These are phyloP conservation scores for Trametes sanguinea DNA, from an alignment of 768 basidiomycete species.

Conservation along the genomic window DNA sequence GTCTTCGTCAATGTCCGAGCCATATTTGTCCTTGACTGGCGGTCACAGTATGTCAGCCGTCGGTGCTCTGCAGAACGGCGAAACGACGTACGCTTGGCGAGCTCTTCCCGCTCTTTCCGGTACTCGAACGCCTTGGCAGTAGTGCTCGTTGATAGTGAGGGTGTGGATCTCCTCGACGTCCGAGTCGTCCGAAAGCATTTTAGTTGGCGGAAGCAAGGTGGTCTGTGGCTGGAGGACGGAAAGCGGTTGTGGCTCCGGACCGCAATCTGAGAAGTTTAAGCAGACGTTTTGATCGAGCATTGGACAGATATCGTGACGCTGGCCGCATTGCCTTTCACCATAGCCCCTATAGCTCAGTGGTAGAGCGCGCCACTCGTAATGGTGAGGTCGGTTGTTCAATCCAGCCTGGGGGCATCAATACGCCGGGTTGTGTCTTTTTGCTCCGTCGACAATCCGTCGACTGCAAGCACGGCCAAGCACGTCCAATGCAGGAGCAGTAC, in stretches of 20 bases:
- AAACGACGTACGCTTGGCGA: slow-evolving; percentile 62
- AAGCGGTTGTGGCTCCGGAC: too few species aligned
- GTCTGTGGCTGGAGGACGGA: too few species aligned
- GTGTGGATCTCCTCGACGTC: slow-evolving; percentile 46
- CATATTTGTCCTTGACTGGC: slow-evolving; percentile 85
- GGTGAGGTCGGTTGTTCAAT: slow-evolving; percentile 18
- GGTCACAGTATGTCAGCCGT: neutral
- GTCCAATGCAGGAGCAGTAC: too few species aligned
- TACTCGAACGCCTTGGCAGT: slow-evolving; percentile 81
- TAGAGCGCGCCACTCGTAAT: slow-evolving; percentile 18
- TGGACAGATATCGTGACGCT: too few species aligned
- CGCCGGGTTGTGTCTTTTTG: too few species aligned
- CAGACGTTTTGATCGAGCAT: too few species aligned
- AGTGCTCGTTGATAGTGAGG: slow-evolving; percentile 73
- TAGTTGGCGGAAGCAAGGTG: too few species aligned
- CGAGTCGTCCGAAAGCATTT: slow-evolving; percentile 33
- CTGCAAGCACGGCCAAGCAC: too few species aligned
- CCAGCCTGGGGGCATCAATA: slow-evolving; percentile 5
- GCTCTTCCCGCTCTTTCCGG: slow-evolving; percentile 84
- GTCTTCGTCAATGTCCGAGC: slow-evolving; percentile 63
- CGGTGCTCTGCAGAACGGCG: too few species aligned
- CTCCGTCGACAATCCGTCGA: too few species aligned
- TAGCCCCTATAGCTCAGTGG: slow-evolving; percentile 15
- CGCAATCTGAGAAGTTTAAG: too few species aligned
- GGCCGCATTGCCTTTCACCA: too few species aligned